Base-by-base conservation (phyloP, 305 asterid genomes). In the Fraxinus floribunda region DNA sequence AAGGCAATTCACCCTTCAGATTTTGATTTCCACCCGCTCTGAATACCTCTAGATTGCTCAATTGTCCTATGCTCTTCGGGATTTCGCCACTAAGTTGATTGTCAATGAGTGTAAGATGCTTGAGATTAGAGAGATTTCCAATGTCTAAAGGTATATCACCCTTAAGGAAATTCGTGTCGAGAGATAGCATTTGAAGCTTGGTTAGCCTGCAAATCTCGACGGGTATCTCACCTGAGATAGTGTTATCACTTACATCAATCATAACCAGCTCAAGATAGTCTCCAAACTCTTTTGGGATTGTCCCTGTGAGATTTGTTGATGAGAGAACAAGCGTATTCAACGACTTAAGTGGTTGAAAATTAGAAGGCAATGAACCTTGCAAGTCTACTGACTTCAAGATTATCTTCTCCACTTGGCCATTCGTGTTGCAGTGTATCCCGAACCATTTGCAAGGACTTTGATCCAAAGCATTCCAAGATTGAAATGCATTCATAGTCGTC, bases 1-100 rank as follows among this genome's bases (percentile, higher is more conserved):
- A 24, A 22, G 99, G 99, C 85, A 96, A 78, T 39, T 82, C 89
- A 0, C 99, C 99, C 26, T 85, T 86, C 26, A 96, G 93, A 84
- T 96, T 91, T 68, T 89, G 94, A 76, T 96, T 96, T 49, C 99
- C 99, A 4, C 99, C 99, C 7, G 95, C 97, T 79, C 99, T 83
- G 84, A 96, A 83, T 0, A 88, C 83, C 24, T 94, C 93, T 18
- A 96, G 97, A 18, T 85, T 87, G 3, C 79, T 78, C 92, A 96
- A 52, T 16, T 86, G 77, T 1, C 98, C 99, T 2, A 96, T 66
- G 68, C 93, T 90, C 79, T 30, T 35, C 0, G 99, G 99, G 72
- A 96, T 91, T 71, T 83, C 95, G 30, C 99, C 99, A 70, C 86
- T 81, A 32, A 96, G 90, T 77, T 92, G 97, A 78, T 96, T 96